Conservation (phyloP, 345 rosid genomes). For the Eucalyptus viminalis region DNA sequence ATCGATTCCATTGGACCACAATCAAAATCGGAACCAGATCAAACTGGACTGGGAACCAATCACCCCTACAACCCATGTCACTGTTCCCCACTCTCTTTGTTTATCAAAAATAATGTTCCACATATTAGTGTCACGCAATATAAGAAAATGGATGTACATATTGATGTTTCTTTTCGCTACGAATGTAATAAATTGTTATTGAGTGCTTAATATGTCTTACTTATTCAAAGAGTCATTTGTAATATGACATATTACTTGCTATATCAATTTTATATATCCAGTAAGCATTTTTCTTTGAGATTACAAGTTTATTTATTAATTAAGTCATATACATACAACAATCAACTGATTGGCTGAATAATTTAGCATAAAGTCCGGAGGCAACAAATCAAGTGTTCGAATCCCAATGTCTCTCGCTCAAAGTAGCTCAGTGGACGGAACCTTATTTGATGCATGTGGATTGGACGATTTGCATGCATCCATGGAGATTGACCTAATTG, state of each 20-base stretch:
- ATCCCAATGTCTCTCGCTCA: not conserved
- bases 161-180: not conserved
- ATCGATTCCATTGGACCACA: rapidly evolving
- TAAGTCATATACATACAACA: not conserved
- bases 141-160: not conserved
- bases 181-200: not conserved
- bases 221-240: not conserved
- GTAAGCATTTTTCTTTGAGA: not conserved
- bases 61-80: too few relatives aligned
- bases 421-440: not conserved
- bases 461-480: not conserved
- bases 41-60: too few relatives aligned
- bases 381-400: not conserved
- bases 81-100: not conserved
- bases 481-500: not conserved
- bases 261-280: not conserved
- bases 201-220: not conserved
- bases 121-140: not conserved
- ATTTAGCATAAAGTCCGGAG: not conserved
- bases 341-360: not conserved
- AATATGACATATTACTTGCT: not conserved
- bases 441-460: not conserved
- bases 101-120: not conserved
- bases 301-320: not conserved
- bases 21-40: rapidly evolving